These are phyloP conservation scores for Coemansia javaensis DNA, from an alignment of 192 early-diverging fungal genomes.

Conservation along the genomic window DNA sequence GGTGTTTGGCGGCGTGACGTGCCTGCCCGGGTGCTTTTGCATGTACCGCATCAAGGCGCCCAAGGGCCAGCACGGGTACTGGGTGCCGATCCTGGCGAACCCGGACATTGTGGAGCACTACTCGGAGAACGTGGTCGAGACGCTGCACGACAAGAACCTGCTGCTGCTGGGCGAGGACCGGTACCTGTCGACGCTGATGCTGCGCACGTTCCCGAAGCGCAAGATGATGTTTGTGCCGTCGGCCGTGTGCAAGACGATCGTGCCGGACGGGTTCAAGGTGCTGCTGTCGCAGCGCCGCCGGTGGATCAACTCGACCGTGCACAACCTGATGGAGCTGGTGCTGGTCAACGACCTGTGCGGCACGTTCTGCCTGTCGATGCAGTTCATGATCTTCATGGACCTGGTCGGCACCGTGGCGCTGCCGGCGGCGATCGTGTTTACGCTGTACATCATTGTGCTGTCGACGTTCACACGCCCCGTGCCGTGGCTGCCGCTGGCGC, in stretches of 20 bases:
- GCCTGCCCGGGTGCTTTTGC: conserved; percentile 80
- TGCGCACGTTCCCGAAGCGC: conserved; percentile 87
- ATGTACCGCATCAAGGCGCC: conserved; percentile 84
- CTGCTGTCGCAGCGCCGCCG: conserved; percentile 81
- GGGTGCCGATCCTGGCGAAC: conserved; percentile 80
- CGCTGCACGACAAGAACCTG: conserved; percentile 92
- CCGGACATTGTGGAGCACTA: conserved; percentile 82
- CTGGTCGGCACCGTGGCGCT: conserved; percentile 87
- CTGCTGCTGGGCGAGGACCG: conserved; percentile 93
- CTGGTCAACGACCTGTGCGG: conserved; percentile 82
- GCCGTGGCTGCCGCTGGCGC: conserved; percentile 58
- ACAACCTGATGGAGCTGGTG: conserved; percentile 81
- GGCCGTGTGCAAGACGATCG: conserved; percentile 88
- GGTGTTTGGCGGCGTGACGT: conserved; percentile 80
- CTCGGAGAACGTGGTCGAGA: conserved; percentile 79
- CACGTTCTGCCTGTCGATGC: conserved; percentile 86
- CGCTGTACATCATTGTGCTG: conserved; percentile 72
- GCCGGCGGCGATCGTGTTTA: conserved; percentile 87
- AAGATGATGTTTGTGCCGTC: conserved; percentile 93
- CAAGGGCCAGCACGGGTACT: conserved; percentile 69
- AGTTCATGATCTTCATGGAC: conserved; percentile 96
- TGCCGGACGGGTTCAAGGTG: conserved; percentile 80
- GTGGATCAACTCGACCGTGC: conserved; percentile 95
- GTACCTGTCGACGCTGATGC: conserved; percentile 91
- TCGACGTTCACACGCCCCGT: conserved; percentile 56